phyloP scores from a whole-genome alignment of 495 filamentous ascomycete genomes.

The Aspergillus homomorphus region DNA sequence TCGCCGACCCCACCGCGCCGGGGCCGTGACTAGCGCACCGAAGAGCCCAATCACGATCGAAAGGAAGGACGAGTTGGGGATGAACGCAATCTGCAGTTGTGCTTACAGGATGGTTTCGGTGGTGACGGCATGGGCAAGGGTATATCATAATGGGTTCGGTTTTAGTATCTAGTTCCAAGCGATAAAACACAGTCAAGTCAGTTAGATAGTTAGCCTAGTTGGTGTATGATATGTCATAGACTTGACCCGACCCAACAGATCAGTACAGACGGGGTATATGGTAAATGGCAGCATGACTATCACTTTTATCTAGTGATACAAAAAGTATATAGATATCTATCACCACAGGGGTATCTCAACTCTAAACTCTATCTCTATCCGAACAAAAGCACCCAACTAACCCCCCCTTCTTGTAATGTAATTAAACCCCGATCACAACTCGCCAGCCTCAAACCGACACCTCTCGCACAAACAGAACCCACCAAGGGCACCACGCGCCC shows the following conservation, averaged over 20 bases:
- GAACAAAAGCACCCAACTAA: neutral
- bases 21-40: conserved; percentile 9
- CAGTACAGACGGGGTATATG: too few species aligned
- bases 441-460: conserved; percentile 59
- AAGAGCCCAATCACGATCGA: too few species aligned
- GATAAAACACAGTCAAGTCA: too few species aligned
- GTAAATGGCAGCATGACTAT: too few species aligned
- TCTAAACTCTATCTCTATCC: neutral
- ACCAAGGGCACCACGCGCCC: conserved; percentile 80
- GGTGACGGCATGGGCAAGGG: neutral
- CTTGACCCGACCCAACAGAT: too few species aligned
- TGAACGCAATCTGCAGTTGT: neutral
- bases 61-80: neutral
- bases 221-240: too few species aligned
- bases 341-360: neutral
- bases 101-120: neutral
- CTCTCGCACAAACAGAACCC: conserved; percentile 80
- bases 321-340: neutral
- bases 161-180: neutral
- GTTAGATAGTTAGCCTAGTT: too few species aligned
- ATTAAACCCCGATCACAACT: conserved; percentile 15
- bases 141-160: neutral
- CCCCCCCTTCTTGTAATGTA: neutral
- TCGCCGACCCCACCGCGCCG: conserved; percentile 33
- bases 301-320: too few species aligned